A percentile compares a stretch with the other conserved stretches of the same genome.
phyloP scores from a whole-genome alignment of 2,329 filamentous ascomycete genomes.

The Zymoseptoria tritici region DNA sequence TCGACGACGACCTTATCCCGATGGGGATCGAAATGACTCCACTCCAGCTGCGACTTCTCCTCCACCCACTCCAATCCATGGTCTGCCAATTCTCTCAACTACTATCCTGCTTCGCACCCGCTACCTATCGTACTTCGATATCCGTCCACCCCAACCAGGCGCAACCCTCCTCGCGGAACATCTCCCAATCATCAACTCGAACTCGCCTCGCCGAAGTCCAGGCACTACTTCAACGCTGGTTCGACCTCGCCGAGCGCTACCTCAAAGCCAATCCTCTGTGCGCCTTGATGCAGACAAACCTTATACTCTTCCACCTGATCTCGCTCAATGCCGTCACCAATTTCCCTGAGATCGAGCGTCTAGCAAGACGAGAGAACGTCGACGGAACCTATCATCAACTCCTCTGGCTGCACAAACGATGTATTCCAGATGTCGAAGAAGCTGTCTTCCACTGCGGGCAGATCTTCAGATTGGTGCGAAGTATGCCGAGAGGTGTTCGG shows the following conservation, averaged over 20 bases:
- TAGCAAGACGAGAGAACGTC: slow-evolving; percentile 55
- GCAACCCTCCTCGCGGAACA: slow-evolving; percentile 10
- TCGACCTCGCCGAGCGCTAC: slow-evolving; percentile 53
- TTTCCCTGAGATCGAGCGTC: slow-evolving; percentile 59
- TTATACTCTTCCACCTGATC: slow-evolving; percentile 64
- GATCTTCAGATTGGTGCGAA: slow-evolving; percentile 53
- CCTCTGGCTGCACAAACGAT: slow-evolving; percentile 51
- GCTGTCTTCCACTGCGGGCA: slow-evolving; percentile 62
- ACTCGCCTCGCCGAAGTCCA: slow-evolving; percentile 58
- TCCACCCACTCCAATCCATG: slow-evolving; percentile 61
- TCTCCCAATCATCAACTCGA: slow-evolving; percentile 55
- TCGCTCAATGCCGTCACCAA: slow-evolving; percentile 61
- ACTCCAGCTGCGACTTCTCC: slow-evolving; percentile 56
- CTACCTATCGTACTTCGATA: slow-evolving; percentile 27
- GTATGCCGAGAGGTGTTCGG: slow-evolving; percentile 53
- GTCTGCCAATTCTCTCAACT: slow-evolving; percentile 59
- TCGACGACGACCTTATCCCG: slow-evolving; percentile 54
- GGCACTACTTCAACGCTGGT: slow-evolving; percentile 58
- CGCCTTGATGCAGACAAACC: slow-evolving; percentile 54
- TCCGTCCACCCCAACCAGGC: not conserved
- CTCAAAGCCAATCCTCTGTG: slow-evolving; percentile 51
- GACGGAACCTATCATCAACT: slow-evolving; percentile 51
- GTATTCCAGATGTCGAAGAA: slow-evolving; percentile 57
- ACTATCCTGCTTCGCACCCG: slow-evolving; percentile 50
- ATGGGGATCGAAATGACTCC: slow-evolving; percentile 47